Percentiles rank a stretch among this genome's conserved stretches.
Evolutionary conservation across 768 basidiomycete species (phyloP).

Genomic region (Russula sp.): DNA sequence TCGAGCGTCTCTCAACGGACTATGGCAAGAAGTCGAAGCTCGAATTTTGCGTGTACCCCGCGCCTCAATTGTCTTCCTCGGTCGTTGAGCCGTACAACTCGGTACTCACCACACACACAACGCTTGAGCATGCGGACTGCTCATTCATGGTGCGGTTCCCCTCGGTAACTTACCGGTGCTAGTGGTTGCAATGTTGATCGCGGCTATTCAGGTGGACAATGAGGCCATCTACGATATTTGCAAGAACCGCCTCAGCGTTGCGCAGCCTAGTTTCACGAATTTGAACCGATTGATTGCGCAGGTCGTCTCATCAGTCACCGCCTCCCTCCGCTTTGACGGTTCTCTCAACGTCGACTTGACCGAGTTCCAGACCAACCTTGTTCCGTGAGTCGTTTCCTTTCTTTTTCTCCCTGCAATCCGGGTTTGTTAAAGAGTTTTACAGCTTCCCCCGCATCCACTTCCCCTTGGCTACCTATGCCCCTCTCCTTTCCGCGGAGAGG

Average conservation of each 20-base stretch:
- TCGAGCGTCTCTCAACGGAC: constrained; percentile 92
- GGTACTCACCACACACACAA: constrained; percentile 94
- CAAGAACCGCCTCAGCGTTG: constrained; percentile 87
- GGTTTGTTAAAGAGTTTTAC: background rate
- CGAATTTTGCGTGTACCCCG: constrained; percentile 96
- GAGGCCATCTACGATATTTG: constrained; percentile 99
- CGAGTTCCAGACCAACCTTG: constrained; percentile 98
- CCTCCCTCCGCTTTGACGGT: constrained; percentile 94
- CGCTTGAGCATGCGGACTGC: constrained; percentile 97
- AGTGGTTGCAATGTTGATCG: background rate
- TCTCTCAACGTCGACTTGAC: constrained; percentile 95
- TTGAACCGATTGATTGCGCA: constrained; percentile 96
- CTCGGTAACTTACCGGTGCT: background rate
- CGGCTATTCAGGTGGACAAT: constrained; percentile 74
- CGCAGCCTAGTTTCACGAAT: constrained; percentile 85
- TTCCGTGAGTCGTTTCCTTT: constrained; percentile 60
- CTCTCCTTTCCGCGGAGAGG: constrained; percentile 92
- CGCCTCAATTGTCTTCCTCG: constrained; percentile 86
- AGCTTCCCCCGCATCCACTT: constrained; percentile 99
- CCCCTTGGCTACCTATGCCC: constrained; percentile 94
- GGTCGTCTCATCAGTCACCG: constrained; percentile 96
- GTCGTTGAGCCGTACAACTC: constrained; percentile 99
- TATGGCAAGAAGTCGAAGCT: constrained; percentile 99
- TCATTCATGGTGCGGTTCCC: constrained; percentile 82
- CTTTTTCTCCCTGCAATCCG: background rate